Evolutionary conservation across 2,329 filamentous ascomycete species (phyloP).

Genomic region (Monilinia fructigena): DNA sequence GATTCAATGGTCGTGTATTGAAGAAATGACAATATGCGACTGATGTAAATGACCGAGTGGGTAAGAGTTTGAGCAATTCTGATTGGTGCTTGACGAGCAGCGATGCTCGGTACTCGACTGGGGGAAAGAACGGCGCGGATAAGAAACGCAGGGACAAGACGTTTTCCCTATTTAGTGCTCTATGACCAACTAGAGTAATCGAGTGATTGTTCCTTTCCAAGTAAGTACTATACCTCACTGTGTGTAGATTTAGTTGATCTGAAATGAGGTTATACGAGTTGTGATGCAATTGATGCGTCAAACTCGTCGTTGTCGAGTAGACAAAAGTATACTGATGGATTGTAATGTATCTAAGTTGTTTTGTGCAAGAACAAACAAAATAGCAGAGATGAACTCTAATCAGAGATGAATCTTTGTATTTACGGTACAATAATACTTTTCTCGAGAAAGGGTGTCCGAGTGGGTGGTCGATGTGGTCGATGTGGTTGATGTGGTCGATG

Average conservation of each 20-base stretch:
- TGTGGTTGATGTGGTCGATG: neutral
- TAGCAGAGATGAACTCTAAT: constrained; percentile 6
- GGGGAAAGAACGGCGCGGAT: constrained; percentile 16
- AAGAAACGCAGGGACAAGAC: constrained; percentile 21
- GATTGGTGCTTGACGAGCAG: constrained; percentile 20
- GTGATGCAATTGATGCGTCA: constrained; percentile 7
- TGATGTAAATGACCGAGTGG: constrained; percentile 17
- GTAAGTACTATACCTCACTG: constrained; percentile 22
- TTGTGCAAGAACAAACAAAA: constrained; percentile 3
- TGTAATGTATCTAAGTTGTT: neutral
- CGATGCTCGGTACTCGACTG: constrained; percentile 20
- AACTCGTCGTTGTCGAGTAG: constrained; percentile 9
- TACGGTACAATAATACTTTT: neutral
- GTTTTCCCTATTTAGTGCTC: constrained; percentile 1
- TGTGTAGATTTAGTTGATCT: constrained; percentile 13
- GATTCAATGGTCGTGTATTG: constrained; percentile 19
- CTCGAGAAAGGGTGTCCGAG: constrained; percentile 1
- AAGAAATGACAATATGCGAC: constrained; percentile 15
- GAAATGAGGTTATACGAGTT: neutral
- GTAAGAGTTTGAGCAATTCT: constrained; percentile 15
- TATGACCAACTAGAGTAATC: constrained; percentile 11
- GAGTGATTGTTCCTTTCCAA: constrained; percentile 8
- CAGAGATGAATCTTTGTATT: constrained; percentile 2
- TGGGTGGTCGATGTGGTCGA: neutral
- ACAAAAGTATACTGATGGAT: neutral